These are phyloP conservation scores for Diplodia intermedia DNA, from an alignment of 2,329 filamentous ascomycete species.

Conservation along the genomic window DNA sequence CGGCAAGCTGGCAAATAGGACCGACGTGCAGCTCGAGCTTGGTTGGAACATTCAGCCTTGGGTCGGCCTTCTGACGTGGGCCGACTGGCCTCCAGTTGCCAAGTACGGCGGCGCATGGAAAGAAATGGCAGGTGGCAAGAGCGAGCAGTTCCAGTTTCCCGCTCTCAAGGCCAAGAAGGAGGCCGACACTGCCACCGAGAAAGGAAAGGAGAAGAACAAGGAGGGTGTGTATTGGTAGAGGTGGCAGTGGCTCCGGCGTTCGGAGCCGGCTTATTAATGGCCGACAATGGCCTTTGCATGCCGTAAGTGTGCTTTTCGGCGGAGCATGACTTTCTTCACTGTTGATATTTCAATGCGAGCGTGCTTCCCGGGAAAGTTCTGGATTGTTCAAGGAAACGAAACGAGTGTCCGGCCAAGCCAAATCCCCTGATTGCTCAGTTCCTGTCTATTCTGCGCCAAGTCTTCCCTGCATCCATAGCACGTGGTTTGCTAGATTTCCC, in stretches of 20 bases:
- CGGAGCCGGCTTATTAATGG: background rate
- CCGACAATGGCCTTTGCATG: background rate
- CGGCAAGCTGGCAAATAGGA: conserved; percentile 75
- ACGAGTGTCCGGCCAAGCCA: background rate
- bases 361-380: background rate
- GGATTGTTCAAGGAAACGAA: background rate
- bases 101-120: conserved; percentile 66
- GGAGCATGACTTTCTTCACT: background rate
- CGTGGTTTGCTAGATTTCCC: background rate
- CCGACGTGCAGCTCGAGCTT: conserved; percentile 78
- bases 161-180: conserved; percentile 67
- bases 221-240: conserved; percentile 33
- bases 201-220: conserved; percentile 57
- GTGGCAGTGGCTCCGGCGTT: conserved; percentile 16
- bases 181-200: conserved; percentile 56
- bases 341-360: conserved; percentile 1
- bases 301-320: conserved; percentile 16
- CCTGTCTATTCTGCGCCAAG: background rate
- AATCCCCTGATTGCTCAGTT: background rate
- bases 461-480: background rate
- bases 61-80: conserved; percentile 90
- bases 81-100: conserved; percentile 42
- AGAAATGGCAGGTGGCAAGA: conserved; percentile 68
- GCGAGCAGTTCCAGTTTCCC: conserved; percentile 69
- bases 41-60: conserved; percentile 98